Evolutionary conservation across 768 basidiomycete genomes (phyloP), one percentile per base, ranked within the genome.

Genomic region (Pulveroboletus sp.): DNA sequence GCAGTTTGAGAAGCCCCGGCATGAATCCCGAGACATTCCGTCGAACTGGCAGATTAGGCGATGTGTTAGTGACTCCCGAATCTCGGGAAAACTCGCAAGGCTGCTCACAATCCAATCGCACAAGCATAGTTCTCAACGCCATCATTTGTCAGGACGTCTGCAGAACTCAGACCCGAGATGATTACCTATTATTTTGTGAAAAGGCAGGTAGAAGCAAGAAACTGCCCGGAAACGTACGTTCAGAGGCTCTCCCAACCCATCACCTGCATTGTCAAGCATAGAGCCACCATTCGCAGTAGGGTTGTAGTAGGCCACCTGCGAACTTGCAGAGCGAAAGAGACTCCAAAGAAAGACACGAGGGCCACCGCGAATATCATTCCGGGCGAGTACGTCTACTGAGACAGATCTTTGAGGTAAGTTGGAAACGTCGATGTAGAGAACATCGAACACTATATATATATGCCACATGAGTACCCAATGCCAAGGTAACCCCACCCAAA

Each of bases 81-180:
- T 6, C 6, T 29, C 10, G 19, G 25, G 1, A 17, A 25, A 47
- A 27, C 7, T 11, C 4, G 16, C 4, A 4, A 43, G 34, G 14
- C 2, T 2, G 62, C 76, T 55, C 52, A 85, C 83, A 84, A 84
- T n/a, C 81, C 82, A 50, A 85, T 75, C 4, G 82, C 74, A 19
- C 61, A 69, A 1, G 80, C 82, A 59, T 73, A 86, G 56, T 81
- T 83, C 27, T 80, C 32, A 45, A 84, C 63, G 1, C 84, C 83
- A 31, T 63, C 53, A 48, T 80, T 72, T 1, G 76, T 81, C 43
- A 85, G 75, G 20, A 85, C 79, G 2, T 40, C 69, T 3, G 79
- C 63, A 5, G 81, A 82, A 52, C 82, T 85, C 36, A 77, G 61
- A 1, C 77, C 83, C 5, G 85, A 87, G 47, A 87, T 75, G 51